Evolutionary conservation across 2,329 filamentous ascomycete genomes (phyloP).

Genomic region (Exophiala aquamarina): DNA sequence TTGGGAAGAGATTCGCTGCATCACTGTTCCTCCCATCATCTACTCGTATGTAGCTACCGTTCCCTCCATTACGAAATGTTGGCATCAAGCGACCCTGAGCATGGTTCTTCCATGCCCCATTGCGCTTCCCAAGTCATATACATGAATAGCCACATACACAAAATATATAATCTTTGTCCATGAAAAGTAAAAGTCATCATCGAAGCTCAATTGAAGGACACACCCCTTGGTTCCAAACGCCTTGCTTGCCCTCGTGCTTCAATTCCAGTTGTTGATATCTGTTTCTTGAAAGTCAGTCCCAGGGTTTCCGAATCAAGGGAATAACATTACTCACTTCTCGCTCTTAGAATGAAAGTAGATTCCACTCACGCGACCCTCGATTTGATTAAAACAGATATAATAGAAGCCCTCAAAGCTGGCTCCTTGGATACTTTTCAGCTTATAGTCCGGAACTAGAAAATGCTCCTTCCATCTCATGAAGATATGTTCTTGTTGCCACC

Average conservation of each 20-base stretch:
- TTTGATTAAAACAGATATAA: constrained; percentile 97
- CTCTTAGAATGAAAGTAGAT: constrained; percentile 99
- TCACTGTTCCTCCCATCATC: too few relatives aligned
- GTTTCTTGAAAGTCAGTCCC: constrained; percentile 28
- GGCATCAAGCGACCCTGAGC: too few relatives aligned
- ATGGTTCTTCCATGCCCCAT: not conserved
- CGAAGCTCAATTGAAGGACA: constrained; percentile 82
- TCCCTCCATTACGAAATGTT: too few relatives aligned
- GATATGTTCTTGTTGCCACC: constrained; percentile 73
- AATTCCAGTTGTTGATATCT: constrained; percentile 93
- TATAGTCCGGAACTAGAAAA: constrained; percentile 92
- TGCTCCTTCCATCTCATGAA: constrained; percentile 99
- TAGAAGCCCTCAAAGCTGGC: constrained; percentile 99
- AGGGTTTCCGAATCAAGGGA: not conserved
- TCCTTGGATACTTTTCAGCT: constrained; percentile 84
- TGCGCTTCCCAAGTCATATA: constrained; percentile 1
- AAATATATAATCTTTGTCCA: constrained; percentile 1
- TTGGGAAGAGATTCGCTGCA: too few relatives aligned
- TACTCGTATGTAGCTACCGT: too few relatives aligned
- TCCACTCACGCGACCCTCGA: constrained; percentile 79
- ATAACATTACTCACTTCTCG: constrained; percentile 72
- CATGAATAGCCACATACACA: constrained; percentile 6
- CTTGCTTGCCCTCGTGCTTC: constrained; percentile 80
- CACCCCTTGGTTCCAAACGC: constrained; percentile 77
- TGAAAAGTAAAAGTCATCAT: constrained; percentile 9